Evolutionary conservation across 192 early-diverging fungal genomes (phyloP).

Genomic region (Lobosporangium transversale): DNA sequence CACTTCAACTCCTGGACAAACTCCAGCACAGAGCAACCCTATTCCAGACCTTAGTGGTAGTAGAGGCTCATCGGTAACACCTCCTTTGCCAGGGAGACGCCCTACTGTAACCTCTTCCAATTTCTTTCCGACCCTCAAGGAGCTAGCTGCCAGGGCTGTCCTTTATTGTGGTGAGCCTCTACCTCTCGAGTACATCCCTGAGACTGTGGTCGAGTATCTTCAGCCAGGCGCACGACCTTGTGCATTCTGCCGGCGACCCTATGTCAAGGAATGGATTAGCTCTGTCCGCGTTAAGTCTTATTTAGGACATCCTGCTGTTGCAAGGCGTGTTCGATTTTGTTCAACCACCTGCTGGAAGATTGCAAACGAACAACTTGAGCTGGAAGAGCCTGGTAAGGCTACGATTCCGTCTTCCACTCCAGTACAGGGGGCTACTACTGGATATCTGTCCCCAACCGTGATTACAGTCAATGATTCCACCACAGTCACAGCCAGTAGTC

Average conservation of each 20-base stretch:
- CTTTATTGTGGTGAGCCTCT: constrained; percentile 34
- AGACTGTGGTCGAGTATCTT: constrained; percentile 37
- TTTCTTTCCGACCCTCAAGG: constrained; percentile 55
- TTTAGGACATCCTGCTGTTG: constrained; percentile 61
- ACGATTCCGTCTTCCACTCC: neutral
- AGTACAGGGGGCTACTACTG: constrained; percentile 8
- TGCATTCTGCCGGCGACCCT: constrained; percentile 50
- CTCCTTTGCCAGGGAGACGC: neutral
- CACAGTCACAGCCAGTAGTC: neutral
- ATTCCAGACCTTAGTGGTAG: neutral
- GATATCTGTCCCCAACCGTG: constrained; percentile 28
- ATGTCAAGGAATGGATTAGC: constrained; percentile 65
- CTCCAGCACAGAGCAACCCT: neutral
- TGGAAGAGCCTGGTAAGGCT: constrained; percentile 15
- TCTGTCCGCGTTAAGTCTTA: constrained; percentile 64
- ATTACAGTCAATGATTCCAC: neutral
- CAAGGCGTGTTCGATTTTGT: constrained; percentile 61
- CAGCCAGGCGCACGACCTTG: constrained; percentile 52
- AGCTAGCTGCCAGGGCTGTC: constrained; percentile 54
- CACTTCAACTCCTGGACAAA: neutral
- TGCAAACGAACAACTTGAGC: constrained; percentile 38
- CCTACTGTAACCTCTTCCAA: neutral
- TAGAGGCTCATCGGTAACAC: neutral
- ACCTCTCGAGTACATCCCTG: constrained; percentile 34
- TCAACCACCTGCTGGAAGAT: constrained; percentile 54